Evolutionary conservation across 768 basidiomycete genomes (phyloP), one percentile per base, ranked within the genome.

Genomic region (Tephrocybe sp.): DNA sequence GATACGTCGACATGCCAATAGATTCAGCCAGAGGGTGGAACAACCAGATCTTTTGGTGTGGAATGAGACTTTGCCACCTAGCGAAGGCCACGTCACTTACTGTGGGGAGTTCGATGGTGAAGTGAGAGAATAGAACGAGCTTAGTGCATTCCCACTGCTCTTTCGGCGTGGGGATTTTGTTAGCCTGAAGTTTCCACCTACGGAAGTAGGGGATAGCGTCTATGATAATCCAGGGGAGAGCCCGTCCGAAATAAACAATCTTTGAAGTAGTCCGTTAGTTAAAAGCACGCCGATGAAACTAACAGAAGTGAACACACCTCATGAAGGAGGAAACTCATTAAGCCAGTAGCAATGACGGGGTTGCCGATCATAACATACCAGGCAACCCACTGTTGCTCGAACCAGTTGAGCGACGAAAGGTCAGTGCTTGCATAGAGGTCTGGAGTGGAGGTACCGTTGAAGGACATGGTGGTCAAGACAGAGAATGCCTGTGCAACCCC

Each of bases 141-240:
- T 93, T 95, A 29, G 92, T 95, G 72, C 94, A 98, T 39, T 89
- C 85, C 93, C 92, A 95, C 67, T 97, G 93, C 63, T 97, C 89
- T 50, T 75, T 69, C 0, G 80, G 52, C 3, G 91, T 83, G 4
- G 94, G 92, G 2, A 90, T 59, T 67, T 97, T 98, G 57, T 64
- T 77, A 3, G 91, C 84, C 64, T 98, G 95, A 3, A 98, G 75
- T 68, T 98, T 98, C 90, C 90, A 98, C 68, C 81, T 77, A 40
- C 81, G 79, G 73, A 98, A 99, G 73, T 92, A 97, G 1, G 93
- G 93, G 27, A 94, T 91, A 2, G 84, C 73, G 69, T 99, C 97
- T 64, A 97, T 86, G 68, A 97, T 88, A 58, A 97, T 87, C 91
- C 93, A 97, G 0, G 94, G 97, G 15, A 98, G 67, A 56, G 86